phyloP scores from a whole-genome alignment of 495 filamentous ascomycete species.

The Penicillium psychrofluorescens region DNA sequence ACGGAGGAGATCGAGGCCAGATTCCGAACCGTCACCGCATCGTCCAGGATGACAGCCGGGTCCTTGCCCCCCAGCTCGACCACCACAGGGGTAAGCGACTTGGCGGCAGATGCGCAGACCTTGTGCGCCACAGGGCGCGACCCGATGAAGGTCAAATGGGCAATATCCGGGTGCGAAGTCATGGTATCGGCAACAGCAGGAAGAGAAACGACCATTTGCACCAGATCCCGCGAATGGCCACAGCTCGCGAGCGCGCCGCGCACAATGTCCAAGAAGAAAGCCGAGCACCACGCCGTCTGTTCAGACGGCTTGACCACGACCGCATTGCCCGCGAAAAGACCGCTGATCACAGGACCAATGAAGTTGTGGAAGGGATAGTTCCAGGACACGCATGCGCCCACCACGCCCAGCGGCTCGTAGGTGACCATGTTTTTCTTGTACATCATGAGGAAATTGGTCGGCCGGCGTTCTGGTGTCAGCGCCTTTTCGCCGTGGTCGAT shows the following conservation, averaged over 20 bases:
- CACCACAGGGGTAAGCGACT: slow-evolving; percentile 71
- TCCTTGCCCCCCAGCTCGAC: slow-evolving; percentile 96
- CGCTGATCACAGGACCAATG: slow-evolving; percentile 81
- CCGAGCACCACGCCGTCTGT: slow-evolving; percentile 82
- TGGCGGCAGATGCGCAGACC: slow-evolving; percentile 80
- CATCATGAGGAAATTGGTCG: slow-evolving; percentile 83
- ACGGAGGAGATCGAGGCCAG: slow-evolving; percentile 66
- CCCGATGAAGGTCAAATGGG: slow-evolving; percentile 97
- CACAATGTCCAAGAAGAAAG: slow-evolving; percentile 72
- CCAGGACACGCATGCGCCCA: slow-evolving; percentile 91
- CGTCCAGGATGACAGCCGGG: slow-evolving; percentile 83
- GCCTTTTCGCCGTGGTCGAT: slow-evolving; percentile 85
- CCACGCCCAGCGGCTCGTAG: slow-evolving; percentile 90
- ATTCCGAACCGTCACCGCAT: slow-evolving; percentile 50
- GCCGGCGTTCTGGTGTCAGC: slow-evolving; percentile 60
- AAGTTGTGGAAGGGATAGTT: slow-evolving; percentile 97
- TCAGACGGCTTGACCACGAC: slow-evolving; percentile 91
- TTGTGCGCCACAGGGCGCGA: slow-evolving; percentile 79
- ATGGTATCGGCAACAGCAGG: slow-evolving; percentile 72
- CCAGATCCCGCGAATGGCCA: slow-evolving; percentile 73
- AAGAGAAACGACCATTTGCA: slow-evolving; percentile 83
- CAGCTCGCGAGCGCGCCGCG: slow-evolving; percentile 73
- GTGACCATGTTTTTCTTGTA: slow-evolving; percentile 90
- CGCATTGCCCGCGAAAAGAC: slow-evolving; percentile 87
- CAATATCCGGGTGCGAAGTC: slow-evolving; percentile 78